phyloP scores from a whole-genome alignment of 225 moss, liverwort and hornwort species.

The Polytrichum formosum region DNA sequence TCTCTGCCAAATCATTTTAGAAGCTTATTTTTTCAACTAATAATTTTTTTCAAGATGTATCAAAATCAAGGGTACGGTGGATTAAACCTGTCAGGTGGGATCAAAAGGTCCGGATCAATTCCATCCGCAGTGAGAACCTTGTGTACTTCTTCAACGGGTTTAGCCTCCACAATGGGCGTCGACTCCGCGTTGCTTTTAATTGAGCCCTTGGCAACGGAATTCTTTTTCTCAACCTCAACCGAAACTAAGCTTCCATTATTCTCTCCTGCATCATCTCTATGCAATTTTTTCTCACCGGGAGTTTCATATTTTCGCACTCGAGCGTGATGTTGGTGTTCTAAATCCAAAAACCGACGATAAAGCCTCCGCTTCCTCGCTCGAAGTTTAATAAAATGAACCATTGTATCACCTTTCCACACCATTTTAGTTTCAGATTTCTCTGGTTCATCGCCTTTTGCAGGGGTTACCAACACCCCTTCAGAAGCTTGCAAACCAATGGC shows the following conservation, averaged over 20 bases:
- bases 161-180: too few relatives aligned
- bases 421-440: slow-evolving; percentile 12
- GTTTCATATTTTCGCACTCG: slow-evolving; percentile 31
- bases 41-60: background rate
- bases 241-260: too few relatives aligned
- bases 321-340: slow-evolving; percentile 57
- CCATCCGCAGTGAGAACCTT: slow-evolving; percentile 6
- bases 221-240: too few relatives aligned
- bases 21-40: too few relatives aligned
- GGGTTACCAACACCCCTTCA: slow-evolving; percentile 13
- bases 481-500: slow-evolving; percentile 54
- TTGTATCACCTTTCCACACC: slow-evolving; percentile 54
- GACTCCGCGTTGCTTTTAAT: too few relatives aligned
- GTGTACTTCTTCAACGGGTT: too few relatives aligned
- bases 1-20: too few relatives aligned
- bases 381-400: slow-evolving; percentile 51
- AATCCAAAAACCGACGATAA: slow-evolving; percentile 45
- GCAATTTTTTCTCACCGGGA: background rate
- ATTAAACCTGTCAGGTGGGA: slow-evolving; percentile 26
- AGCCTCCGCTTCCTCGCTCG: slow-evolving; percentile 42
- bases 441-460: background rate
- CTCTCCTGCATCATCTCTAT: too few relatives aligned
- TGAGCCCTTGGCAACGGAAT: too few relatives aligned
- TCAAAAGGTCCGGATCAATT: slow-evolving; percentile 30
- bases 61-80: slow-evolving; percentile 61